Evolutionary conservation across 192 early-diverging fungal genomes (phyloP).

Genomic region (Coemansia sp.): DNA sequence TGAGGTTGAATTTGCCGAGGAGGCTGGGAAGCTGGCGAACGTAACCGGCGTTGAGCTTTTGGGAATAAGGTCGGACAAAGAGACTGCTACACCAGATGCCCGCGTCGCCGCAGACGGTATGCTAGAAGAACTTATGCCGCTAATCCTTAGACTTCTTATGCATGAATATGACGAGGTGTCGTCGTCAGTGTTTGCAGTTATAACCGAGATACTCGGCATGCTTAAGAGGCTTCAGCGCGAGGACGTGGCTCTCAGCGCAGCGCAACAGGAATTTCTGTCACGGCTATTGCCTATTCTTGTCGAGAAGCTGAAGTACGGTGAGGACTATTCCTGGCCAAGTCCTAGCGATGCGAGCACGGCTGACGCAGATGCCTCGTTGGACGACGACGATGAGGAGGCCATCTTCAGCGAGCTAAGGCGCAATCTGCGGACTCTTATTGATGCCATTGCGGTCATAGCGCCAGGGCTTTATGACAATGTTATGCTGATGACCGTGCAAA

Average conservation of each 20-base stretch:
- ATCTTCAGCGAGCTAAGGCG: slow-evolving; percentile 52
- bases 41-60: slow-evolving; percentile 42
- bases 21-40: slow-evolving; percentile 47
- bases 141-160: slow-evolving; percentile 75
- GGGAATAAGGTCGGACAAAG: slow-evolving; percentile 45
- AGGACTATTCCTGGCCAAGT: slow-evolving; percentile 70
- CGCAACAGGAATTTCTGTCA: slow-evolving; percentile 35
- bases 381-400: slow-evolving; percentile 69
- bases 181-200: slow-evolving; percentile 72
- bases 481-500: slow-evolving; percentile 36
- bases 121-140: slow-evolving; percentile 75
- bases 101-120: slow-evolving; percentile 59
- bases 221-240: slow-evolving; percentile 60
- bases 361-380: slow-evolving; percentile 67
- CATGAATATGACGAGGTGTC: slow-evolving; percentile 85
- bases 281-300: slow-evolving; percentile 61
- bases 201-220: slow-evolving; percentile 67
- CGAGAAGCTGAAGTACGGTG: slow-evolving; percentile 88
- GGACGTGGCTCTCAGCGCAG: slow-evolving; percentile 18
- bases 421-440: slow-evolving; percentile 70
- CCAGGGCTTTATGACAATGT: slow-evolving; percentile 43
- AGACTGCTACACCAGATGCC: slow-evolving; percentile 31
- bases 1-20: slow-evolving; percentile 49
- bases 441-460: slow-evolving; percentile 72
- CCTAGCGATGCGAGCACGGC: slow-evolving; percentile 21